Base-by-base conservation (phyloP, 257 asterid species). In the Solanum chmielewskii region DNA sequence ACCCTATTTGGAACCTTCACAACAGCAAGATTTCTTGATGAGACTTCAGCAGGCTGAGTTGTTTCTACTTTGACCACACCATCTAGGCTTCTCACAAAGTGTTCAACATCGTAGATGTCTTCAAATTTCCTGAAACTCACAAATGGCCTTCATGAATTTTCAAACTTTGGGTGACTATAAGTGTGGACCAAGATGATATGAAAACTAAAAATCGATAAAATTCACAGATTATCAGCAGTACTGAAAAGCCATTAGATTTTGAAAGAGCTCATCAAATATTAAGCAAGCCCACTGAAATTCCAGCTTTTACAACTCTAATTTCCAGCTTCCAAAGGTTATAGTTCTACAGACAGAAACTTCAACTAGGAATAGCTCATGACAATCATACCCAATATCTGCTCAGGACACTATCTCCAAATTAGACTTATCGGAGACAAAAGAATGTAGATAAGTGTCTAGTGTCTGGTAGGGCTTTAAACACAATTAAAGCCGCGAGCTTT, bases 1-100 rank as follows among this genome's bases (percentile, higher is more conserved):
- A 96, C 97, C 88, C 97, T 94, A 87, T 92, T 97, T 64, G 98
- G 99, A 89, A 97, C 96, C 91, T 93, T 97, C 80, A 97, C 98
- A 16, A 93, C 98, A 5, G 95, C 97, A 83, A 95, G 89, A 87
- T 92, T 92, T 64, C 93, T 93, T 83, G 95, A 87, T 88, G 98
- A 93, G 74, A 95, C 49, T 86, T 90, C 88, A 47, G 92, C 21
- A 44, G 96, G 98, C 86, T 82, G 94, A 83, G 92, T 83, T 91
- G 88, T 96, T 60, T 90, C 93, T 33, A 97, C 95, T 89, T 95
- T 93, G 87, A 94, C 96, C 87, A 94, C 95, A 44, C 98, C 98
- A n/a, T 95, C 94, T 44, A 95, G 90, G 93, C 96, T 92, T 64
- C 92, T 88, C 56, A 93, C 86, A 47, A 95, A 92, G 87, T 90